phyloP scores from a whole-genome alignment of 2,329 filamentous ascomycete species.

The Colletotrichum sp. region DNA sequence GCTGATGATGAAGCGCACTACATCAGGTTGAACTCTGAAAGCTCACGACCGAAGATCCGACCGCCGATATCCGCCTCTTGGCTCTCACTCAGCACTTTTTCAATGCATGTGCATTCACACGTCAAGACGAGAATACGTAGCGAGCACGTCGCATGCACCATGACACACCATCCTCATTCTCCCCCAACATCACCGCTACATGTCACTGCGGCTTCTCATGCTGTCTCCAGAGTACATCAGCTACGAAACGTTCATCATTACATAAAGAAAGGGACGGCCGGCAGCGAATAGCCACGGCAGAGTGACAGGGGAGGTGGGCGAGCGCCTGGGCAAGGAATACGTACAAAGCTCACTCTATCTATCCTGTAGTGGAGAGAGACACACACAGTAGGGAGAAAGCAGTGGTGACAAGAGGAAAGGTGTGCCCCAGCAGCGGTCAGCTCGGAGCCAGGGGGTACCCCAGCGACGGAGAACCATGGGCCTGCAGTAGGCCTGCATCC shows the following conservation, averaged over 20 bases:
- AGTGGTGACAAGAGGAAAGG: neutral
- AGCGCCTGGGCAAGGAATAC: neutral
- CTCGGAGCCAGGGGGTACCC: neutral
- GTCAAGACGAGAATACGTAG: neutral
- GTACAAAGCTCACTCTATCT: neutral
- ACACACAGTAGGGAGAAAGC: neutral
- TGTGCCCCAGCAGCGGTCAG: slow-evolving; percentile 9
- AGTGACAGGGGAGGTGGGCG: neutral
- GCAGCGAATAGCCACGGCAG: neutral
- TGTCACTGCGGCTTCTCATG: slow-evolving; percentile 1
- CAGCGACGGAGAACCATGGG: neutral
- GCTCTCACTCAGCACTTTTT: neutral
- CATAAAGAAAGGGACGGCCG: neutral
- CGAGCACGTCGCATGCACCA: neutral
- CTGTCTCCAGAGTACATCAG: neutral
- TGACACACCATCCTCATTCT: slow-evolving; percentile 5
- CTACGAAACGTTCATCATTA: neutral
- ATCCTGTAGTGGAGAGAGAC: neutral
- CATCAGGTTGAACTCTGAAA: slow-evolving; percentile 1
- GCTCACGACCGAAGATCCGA: neutral
- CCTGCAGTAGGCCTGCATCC: slow-evolving; percentile 11
- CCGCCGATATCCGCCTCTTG: neutral
- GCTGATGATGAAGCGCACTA: neutral
- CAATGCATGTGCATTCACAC: neutral
- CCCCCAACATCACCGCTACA: neutral